Conservation (phyloP, 345 rosid genomes). For the Populus simonii region DNA sequence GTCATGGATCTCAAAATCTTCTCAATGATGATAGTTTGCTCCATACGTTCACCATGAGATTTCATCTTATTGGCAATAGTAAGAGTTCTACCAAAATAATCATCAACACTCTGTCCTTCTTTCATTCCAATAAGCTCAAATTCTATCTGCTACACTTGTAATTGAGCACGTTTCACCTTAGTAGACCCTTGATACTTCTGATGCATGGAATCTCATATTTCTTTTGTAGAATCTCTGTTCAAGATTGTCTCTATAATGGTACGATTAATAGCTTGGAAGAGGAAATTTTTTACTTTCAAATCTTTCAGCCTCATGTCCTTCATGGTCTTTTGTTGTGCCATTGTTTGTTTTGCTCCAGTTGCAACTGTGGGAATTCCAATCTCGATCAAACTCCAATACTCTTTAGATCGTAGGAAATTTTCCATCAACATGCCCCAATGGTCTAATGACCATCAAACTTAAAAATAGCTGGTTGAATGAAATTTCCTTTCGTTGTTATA, state of each 20-base stretch:
- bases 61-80: too few species aligned
- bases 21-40: background rate
- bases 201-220: background rate
- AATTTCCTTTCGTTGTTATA: background rate
- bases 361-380: rapidly evolving
- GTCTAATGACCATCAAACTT: background rate
- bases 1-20: too few species aligned
- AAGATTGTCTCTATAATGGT: background rate
- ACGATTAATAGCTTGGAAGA: background rate
- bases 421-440: background rate
- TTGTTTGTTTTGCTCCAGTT: rapidly evolving
- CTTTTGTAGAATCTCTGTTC: background rate
- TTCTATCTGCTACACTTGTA: background rate
- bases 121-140: background rate
- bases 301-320: background rate
- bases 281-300: background rate
- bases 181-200: background rate
- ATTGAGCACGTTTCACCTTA: background rate
- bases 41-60: background rate
- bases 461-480: background rate
- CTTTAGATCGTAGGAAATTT: background rate
- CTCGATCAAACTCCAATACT: background rate
- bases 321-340: background rate
- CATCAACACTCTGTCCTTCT: background rate
- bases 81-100: too few species aligned